Conservation (phyloP, 2,329 filamentous ascomycete genomes). For the Neofusicoccum kwambonambiense region DNA sequence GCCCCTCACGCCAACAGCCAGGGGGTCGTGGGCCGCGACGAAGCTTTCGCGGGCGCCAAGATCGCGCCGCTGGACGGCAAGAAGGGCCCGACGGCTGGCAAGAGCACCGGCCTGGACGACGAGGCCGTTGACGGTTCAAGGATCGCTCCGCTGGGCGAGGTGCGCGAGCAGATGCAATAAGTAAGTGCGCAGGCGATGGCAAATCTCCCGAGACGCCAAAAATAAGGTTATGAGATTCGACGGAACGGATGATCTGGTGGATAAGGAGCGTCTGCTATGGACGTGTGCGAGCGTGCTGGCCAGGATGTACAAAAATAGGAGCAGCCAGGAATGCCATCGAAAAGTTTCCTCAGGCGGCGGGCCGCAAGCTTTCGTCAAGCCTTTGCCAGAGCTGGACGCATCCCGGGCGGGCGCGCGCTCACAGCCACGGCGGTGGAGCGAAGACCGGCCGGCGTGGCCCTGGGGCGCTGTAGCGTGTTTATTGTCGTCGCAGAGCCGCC, state of each 20-base stretch:
- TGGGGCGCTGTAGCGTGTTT: not conserved
- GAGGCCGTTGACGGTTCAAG: constrained; percentile 24
- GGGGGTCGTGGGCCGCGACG: constrained; percentile 26
- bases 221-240: constrained; percentile 5
- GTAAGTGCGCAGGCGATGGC: not conserved
- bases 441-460: not conserved
- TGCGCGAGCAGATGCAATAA: not conserved
- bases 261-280: not conserved
- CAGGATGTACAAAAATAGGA: constrained; percentile 9
- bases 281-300: not conserved
- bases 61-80: constrained; percentile 24
- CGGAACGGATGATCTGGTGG: not conserved
- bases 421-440: constrained; percentile 3
- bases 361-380: constrained; percentile 6
- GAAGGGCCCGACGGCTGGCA: not conserved
- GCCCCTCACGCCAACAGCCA: constrained; percentile 26
- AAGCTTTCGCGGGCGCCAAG: constrained; percentile 27
- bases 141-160: constrained; percentile 27
- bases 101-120: constrained; percentile 24
- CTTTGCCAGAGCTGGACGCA: not conserved
- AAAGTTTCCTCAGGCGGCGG: not conserved
- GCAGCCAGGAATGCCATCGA: not conserved
- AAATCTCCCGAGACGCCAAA: not conserved
- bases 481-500: constrained; percentile 3
- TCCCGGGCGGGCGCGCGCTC: not conserved